Conservation (phyloP, 2,329 filamentous ascomycete genomes). For the Fusarium vanettenii region DNA sequence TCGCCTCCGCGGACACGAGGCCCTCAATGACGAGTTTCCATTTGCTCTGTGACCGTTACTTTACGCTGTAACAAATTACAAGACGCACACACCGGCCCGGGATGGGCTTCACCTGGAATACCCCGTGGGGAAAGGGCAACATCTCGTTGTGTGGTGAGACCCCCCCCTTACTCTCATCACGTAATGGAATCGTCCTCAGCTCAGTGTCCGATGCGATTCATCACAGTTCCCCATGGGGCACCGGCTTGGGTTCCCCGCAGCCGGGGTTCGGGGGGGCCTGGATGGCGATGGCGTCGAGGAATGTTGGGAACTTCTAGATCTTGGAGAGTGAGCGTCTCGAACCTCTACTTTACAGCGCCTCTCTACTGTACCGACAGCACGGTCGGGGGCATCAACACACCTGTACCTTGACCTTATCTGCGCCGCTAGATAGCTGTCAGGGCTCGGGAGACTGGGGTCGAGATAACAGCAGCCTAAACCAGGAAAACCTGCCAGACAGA, state of each 20-base stretch:
- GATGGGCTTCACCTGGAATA: neutral
- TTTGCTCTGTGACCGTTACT: neutral
- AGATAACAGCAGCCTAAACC: slow-evolving; percentile 30
- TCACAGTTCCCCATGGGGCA: slow-evolving; percentile 33
- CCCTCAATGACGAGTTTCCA: neutral
- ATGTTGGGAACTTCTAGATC: neutral
- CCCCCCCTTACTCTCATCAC: slow-evolving; percentile 19
- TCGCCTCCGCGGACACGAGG: neutral
- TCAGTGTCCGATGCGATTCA: slow-evolving; percentile 1
- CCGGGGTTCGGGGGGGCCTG: neutral
- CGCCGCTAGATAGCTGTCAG: neutral
- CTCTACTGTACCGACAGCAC: neutral
- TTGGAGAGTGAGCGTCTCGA: neutral
- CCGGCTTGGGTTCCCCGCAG: slow-evolving; percentile 26
- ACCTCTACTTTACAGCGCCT: neutral
- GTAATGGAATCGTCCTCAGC: slow-evolving; percentile 29
- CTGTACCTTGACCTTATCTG: neutral
- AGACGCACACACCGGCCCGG: slow-evolving; percentile 22
- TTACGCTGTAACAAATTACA: neutral
- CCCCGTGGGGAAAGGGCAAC: slow-evolving; percentile 38
- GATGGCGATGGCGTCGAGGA: neutral
- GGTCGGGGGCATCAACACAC: neutral
- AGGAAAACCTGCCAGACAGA: slow-evolving; percentile 10
- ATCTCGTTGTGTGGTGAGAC: neutral
- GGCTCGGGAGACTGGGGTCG: slow-evolving; percentile 12